Base-by-base conservation (phyloP, 2,329 filamentous ascomycete species). In the Stemphylium lycopersici region DNA sequence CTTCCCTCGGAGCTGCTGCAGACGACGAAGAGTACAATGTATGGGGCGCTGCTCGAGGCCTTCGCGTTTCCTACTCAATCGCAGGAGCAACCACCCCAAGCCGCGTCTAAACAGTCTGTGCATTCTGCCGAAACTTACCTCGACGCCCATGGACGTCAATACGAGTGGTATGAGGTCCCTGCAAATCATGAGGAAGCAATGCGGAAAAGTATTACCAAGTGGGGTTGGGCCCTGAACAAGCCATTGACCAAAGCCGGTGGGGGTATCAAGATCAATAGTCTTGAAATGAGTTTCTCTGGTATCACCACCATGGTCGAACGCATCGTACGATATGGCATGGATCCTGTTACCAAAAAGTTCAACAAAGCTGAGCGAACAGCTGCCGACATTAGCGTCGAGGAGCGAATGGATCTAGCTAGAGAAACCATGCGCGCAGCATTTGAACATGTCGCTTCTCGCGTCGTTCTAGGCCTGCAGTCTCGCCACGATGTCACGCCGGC, bases 371-470 rank as follows among this genome's bases (percentile, higher is more conserved):
- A 66, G 46, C 69, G 77, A n/a, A 50, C 55, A n/a, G 52, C 71
- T 11, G 60, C 70, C 58, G 57, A 73, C 1, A 78, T 90, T 69
- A 72, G 74, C 10, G 61, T 84, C 2, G 76, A 80, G 2, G 89
- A 96, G 71, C 84, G 92, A 4, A 81, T 83, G 24, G 78, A 80
- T 2, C 80, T 99, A 38, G 93, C 90, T 1, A 81, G 83, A 36
- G 87, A 90, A 59, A 81, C 86, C 1, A 93, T 97, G 88, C 84
- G 87, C 32, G 80, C 92, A 2, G 86, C 88, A 13, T 99, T 98
- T 72, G 91, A 96, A 73, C 93, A 98, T 77, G 80, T 98, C 22
- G 87, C 86, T 1, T 89, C 86, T 60, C 84, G 93, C 8, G 81
- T 95, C 2, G 73, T 93, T 12, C 79, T 95, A 38, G 89, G 85